phyloP scores from a whole-genome alignment of 805 yeast species.

The Grigorovia transvaalensis region DNA sequence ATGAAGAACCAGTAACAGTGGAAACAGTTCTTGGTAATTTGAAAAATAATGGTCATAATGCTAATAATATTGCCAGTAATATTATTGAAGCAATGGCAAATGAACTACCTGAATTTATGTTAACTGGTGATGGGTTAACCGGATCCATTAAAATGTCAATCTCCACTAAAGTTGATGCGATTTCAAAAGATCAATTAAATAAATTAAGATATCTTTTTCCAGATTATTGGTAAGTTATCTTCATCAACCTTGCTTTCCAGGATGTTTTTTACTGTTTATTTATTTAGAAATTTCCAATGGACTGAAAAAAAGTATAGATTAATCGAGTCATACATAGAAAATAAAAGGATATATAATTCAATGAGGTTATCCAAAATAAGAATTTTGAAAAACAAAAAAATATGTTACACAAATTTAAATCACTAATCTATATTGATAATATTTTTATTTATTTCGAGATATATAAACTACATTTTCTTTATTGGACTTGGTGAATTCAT shows the following conservation, averaged over 20 bases:
- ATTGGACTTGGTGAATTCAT: conserved; percentile 27
- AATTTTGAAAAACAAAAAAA: too few relatives aligned
- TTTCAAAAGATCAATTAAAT: conserved; percentile 59
- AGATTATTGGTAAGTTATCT: conserved; percentile 66
- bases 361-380: too few relatives aligned
- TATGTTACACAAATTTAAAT: too few relatives aligned
- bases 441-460: background rate
- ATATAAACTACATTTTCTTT: conserved; percentile 6
- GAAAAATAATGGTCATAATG: conserved; percentile 78
- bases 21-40: conserved; percentile 90
- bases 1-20: conserved; percentile 95
- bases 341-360: too few relatives aligned
- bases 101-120: conserved; percentile 43
- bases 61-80: conserved; percentile 62
- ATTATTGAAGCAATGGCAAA: conserved; percentile 58
- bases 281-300: too few relatives aligned
- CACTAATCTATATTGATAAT: too few relatives aligned
- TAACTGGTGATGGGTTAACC: conserved; percentile 56
- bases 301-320: too few relatives aligned
- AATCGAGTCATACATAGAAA: too few relatives aligned
- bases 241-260: background rate
- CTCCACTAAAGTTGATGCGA: conserved; percentile 64
- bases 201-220: conserved; percentile 86
- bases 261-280: too few relatives aligned
- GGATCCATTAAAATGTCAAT: conserved; percentile 77